Evolutionary conservation across 1,284 basidiomycete genomes (phyloP), one percentile per base, ranked within the genome.

Genomic region (Vanrija sp.): DNA sequence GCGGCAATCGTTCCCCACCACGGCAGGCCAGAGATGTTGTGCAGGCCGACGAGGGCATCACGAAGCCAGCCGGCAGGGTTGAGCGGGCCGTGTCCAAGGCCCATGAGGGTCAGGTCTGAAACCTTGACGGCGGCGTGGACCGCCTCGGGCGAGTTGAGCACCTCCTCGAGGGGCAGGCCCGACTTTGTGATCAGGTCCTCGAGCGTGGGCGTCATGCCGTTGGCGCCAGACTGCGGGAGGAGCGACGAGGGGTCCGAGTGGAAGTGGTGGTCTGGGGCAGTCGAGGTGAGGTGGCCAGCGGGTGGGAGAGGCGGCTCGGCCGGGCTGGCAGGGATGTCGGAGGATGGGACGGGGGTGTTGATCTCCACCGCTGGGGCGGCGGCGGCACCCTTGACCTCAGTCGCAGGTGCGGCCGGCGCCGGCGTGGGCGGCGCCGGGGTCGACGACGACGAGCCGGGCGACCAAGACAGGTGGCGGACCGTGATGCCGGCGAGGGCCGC

Each of bases 1-100:
- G 80, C 78, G 34, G 91, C 78, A 74, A 97, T 91, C 29, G 86
- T 87, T 73, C 83, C 86, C 80, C 91, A 90, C 90, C 91, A 93
- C 3, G 90, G 88, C 54, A 93, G 71, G 29, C 86, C 87, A 0
- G 86, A 86, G 43, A 81, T 77, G 52, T 88, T 85, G 63, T 92
- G 85, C 47, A 92, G 74, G 42, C 85, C 69, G 67, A 95, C 90
- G 56, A 93, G 80, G 9, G 79, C 67, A 65, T 81, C 80, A 39
- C 78, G 78, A 80, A 83, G 83, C 84, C 89, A 65, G 8, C 87
- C 86, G 1, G 83, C 80, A 6, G 86, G 82, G 55, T 79, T 80
- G 52, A 71, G 56, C 38, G 64, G 52, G 74, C 81, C 85, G 52
- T 81, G 78, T 18, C 82, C 80, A 5, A 94, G 80, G 3, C 89